phyloP scores from a whole-genome alignment of 768 basidiomycete genomes.

The Leccinum subgranulosum region DNA sequence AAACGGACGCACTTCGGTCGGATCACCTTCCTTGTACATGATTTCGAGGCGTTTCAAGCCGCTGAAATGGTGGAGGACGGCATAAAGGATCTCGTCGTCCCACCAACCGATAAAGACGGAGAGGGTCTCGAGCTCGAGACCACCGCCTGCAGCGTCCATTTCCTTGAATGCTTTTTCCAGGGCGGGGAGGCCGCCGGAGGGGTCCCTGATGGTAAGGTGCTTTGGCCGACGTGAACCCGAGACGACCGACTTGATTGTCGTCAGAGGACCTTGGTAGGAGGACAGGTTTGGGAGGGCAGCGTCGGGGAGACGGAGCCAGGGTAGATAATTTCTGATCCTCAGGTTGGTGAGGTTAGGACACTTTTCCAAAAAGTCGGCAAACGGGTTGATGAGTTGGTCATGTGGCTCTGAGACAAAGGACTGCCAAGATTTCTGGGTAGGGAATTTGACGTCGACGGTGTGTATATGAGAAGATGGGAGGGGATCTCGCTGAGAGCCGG shows the following conservation, averaged over 20 bases:
- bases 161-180: constrained; percentile 28
- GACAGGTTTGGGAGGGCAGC: constrained; percentile 19
- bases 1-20: constrained; percentile 38
- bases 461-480: constrained; percentile 25
- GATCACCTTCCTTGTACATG: constrained; percentile 35
- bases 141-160: constrained; percentile 15
- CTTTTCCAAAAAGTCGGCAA: constrained; percentile 21
- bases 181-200: constrained; percentile 16
- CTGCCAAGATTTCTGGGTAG: constrained; percentile 30
- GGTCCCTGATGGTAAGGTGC: constrained; percentile 26
- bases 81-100: constrained; percentile 47
- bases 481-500: constrained; percentile 7
- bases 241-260: constrained; percentile 25
- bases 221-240: constrained; percentile 15
- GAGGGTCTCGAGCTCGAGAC: constrained; percentile 27
- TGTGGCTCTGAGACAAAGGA: constrained; percentile 26
- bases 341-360: constrained; percentile 23
- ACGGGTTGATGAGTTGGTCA: constrained; percentile 27
- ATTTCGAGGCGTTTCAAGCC: constrained; percentile 38
- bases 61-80: constrained; percentile 37
- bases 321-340: constrained; percentile 27
- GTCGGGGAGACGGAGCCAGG: constrained; percentile 21
- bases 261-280: constrained; percentile 25
- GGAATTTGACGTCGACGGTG: constrained; percentile 30
- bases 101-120: constrained; percentile 39